Base-by-base conservation (phyloP, 768 basidiomycete genomes). In the Russula sp. region DNA sequence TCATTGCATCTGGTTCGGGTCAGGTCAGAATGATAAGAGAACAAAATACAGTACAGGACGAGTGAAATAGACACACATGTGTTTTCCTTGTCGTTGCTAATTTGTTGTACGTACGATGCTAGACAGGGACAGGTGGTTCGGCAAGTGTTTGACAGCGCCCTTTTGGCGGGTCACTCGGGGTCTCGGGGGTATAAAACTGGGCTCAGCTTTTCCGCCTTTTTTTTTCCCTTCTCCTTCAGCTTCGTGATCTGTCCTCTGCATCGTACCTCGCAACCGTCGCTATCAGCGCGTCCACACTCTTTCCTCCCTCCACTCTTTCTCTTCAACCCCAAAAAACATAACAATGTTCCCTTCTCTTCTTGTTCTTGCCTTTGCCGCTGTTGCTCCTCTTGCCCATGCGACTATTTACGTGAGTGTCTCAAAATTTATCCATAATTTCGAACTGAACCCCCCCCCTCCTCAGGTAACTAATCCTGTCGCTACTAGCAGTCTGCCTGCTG, bases 401-500 rank as follows among this genome's bases (percentile, higher is more conserved):
- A 50, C 13, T 22, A 22, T 60, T 48, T 69, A 38, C 11, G 60
- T 66, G 42, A 36, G 65, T 60, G 63, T 43, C 20, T 55, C 25
- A 52, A 18, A 10, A 18, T 3, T 22, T 25, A 25, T 29, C 35
- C 14, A 3, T 10, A 6, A 18, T 48, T 7, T 14, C 9, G 16
- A 5, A 36, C 39, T 48, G 18, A 36, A 42, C 7, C 22, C 39
- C 41, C 47, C 7, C 22, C 38, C 41, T 2, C 38, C 34, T 14
- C 48, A 90, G 88, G 72, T 84, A 14, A 91, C 86, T 14, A 57
- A 69, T 2, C 89, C 89, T 3, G 74, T 79, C 16, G 71, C 75
- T 9, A 42, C 75, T 0, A 77, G 81, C 11, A 73, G 68, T 7
- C 81, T 79, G 67, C 66, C 77, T 16, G 85, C 75, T 58, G 86